Conservation (phyloP, 305 asterid species). For the Plantago coronopus region DNA sequence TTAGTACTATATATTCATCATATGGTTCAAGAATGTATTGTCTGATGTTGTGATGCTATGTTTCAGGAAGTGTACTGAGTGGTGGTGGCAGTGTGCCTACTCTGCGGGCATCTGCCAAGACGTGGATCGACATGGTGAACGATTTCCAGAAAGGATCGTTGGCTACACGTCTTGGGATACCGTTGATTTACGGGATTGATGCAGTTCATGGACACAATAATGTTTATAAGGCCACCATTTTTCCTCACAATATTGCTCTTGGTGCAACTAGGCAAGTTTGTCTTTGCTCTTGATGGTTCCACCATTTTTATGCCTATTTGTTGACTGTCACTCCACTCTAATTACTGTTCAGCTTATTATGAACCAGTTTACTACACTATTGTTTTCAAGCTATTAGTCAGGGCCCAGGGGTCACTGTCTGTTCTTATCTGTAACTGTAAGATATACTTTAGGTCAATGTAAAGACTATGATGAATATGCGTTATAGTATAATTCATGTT, state of each 20-base stretch:
- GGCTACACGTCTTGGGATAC: slow-evolving; percentile 56
- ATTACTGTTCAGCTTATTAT: no score
- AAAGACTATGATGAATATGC: no score
- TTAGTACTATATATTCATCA: background rate
- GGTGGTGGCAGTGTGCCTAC: slow-evolving; percentile 62
- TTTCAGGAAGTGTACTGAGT: slow-evolving; percentile 52
- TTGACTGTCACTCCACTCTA: no score
- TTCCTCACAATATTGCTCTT: slow-evolving; percentile 60
- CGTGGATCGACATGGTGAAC: slow-evolving; percentile 55
- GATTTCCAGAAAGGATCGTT: slow-evolving; percentile 43
- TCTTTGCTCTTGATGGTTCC: no score
- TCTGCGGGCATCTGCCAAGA: slow-evolving; percentile 34
- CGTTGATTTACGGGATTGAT: slow-evolving; percentile 61
- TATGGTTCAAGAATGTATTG: background rate
- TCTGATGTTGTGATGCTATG: background rate
- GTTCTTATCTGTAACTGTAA: no score
- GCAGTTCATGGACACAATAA: slow-evolving; percentile 58
- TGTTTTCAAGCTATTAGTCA: no score
- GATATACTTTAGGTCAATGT: no score
- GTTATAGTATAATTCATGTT: no score
- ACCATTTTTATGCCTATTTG: no score
- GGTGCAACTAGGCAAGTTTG: slow-evolving; percentile 63
- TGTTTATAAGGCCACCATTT: slow-evolving; percentile 51
- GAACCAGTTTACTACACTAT: no score
- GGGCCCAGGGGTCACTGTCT: no score